Conservation (phyloP, 306 rosid genomes). For the Cotoneaster glaucophyllus region DNA sequence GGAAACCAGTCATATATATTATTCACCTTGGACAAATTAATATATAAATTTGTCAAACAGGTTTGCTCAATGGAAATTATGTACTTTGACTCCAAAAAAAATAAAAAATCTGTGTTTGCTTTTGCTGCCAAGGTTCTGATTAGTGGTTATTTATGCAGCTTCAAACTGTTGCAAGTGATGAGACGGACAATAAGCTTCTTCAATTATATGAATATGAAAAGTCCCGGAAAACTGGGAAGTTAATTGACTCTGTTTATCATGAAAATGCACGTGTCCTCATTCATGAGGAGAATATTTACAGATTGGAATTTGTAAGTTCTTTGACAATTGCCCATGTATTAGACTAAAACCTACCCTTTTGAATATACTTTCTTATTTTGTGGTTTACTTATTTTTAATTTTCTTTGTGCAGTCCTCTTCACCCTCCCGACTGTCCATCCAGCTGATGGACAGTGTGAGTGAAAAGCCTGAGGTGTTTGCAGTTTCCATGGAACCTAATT, state of each 20-base stretch:
- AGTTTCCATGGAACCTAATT: constrained; percentile 83
- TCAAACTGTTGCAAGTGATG: constrained; percentile 79
- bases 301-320: constrained; percentile 71
- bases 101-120: background rate
- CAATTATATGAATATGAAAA: constrained; percentile 83
- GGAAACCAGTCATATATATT: constrained; percentile 91
- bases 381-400: background rate
- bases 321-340: background rate
- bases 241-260: constrained; percentile 67
- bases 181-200: constrained; percentile 73
- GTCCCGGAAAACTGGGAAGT: constrained; percentile 68
- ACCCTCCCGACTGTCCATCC: constrained; percentile 56
- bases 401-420: constrained; percentile 50
- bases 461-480: constrained; percentile 91
- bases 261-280: constrained; percentile 85
- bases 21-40: constrained; percentile 90
- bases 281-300: constrained; percentile 86
- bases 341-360: background rate
- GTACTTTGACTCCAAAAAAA: background rate
- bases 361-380: background rate
- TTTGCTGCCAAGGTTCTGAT: constrained; percentile 23
- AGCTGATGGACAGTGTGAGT: constrained; percentile 80
- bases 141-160: constrained; percentile 51
- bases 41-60: constrained; percentile 90
- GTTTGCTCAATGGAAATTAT: constrained; percentile 28